phyloP scores from a whole-genome alignment of 306 rosid genomes.

The Lathyrus tuberosus region DNA sequence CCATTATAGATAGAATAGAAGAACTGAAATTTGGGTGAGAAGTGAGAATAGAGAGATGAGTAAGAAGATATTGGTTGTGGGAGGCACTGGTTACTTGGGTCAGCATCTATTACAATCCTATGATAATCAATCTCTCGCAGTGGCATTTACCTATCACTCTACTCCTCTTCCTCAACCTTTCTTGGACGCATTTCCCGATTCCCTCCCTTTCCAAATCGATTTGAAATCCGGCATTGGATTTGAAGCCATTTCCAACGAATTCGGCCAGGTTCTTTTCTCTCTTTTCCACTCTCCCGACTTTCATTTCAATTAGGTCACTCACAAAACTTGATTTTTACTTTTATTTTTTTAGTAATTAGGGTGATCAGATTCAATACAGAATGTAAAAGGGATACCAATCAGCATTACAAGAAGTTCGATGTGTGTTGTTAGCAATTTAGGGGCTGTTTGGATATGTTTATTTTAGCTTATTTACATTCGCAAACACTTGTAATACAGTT shows the following conservation, averaged over 20 bases:
- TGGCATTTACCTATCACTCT: constrained; percentile 74
- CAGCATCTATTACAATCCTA: constrained; percentile 77
- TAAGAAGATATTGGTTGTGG: constrained; percentile 73
- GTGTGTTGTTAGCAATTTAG: too few relatives aligned
- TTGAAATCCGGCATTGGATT: constrained; percentile 76
- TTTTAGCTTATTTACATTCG: too few relatives aligned
- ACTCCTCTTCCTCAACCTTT: constrained; percentile 58
- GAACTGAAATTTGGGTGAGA: too few relatives aligned
- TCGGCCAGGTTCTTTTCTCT: constrained; percentile 69
- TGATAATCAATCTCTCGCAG: constrained; percentile 44
- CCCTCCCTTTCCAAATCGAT: constrained; percentile 68
- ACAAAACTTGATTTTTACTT: constrained; percentile 5
- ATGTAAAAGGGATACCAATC: neutral
- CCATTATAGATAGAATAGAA: too few relatives aligned
- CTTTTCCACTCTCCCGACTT: neutral
- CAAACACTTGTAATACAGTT: too few relatives aligned
- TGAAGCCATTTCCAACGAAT: constrained; percentile 57
- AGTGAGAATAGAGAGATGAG: constrained; percentile 32
- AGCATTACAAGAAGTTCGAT: too few relatives aligned
- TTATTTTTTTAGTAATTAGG: constrained; percentile 5
- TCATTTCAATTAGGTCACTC: constrained; percentile 5
- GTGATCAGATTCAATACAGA: neutral
- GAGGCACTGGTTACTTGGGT: constrained; percentile 94
- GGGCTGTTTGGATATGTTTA: too few relatives aligned
- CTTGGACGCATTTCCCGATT: constrained; percentile 53